A percentile compares a stretch with the other conserved stretches of the same genome.
These are phyloP conservation scores for Leptosphaerulina australis DNA, from an alignment of 2,329 filamentous ascomycete genomes.

Conservation along the genomic window DNA sequence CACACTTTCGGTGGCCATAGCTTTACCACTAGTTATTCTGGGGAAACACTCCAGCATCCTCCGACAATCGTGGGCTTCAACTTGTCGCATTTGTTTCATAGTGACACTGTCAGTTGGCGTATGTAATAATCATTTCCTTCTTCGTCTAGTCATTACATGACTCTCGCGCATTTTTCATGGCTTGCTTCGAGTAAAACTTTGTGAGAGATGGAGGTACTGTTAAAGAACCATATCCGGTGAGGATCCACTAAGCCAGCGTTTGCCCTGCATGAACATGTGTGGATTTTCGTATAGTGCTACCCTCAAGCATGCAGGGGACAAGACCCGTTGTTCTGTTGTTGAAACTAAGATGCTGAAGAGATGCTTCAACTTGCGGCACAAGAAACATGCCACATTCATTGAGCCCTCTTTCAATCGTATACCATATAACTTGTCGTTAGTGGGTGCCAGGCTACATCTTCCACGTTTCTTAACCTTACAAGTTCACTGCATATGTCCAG, in stretches of 20 bases:
- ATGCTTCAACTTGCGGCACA: too few relatives aligned
- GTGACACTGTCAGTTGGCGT: constrained; percentile 12
- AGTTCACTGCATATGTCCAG: too few relatives aligned
- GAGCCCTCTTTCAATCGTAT: too few relatives aligned
- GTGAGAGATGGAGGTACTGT: neutral
- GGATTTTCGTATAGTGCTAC: constrained; percentile 12
- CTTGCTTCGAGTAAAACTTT: too few relatives aligned
- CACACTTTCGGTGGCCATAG: constrained; percentile 23
- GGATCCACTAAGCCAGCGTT: constrained; percentile 15
- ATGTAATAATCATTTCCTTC: neutral
- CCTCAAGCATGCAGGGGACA: neutral
- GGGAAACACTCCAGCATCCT: constrained; percentile 14
- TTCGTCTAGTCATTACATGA: neutral
- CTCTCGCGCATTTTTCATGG: neutral
- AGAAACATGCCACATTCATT: too few relatives aligned
- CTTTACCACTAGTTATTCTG: constrained; percentile 14
- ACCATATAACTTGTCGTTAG: too few relatives aligned
- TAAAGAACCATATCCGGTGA: constrained; percentile 13
- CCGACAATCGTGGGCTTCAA: constrained; percentile 17
- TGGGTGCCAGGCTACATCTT: too few relatives aligned
- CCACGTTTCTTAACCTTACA: too few relatives aligned
- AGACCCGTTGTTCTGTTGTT: neutral
- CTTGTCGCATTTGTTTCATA: constrained; percentile 16
- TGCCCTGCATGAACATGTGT: constrained; percentile 15
- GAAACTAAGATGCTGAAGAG: too few relatives aligned